Conservation (phyloP, 2,329 filamentous ascomycete genomes). For the Neoascochyta sp. region DNA sequence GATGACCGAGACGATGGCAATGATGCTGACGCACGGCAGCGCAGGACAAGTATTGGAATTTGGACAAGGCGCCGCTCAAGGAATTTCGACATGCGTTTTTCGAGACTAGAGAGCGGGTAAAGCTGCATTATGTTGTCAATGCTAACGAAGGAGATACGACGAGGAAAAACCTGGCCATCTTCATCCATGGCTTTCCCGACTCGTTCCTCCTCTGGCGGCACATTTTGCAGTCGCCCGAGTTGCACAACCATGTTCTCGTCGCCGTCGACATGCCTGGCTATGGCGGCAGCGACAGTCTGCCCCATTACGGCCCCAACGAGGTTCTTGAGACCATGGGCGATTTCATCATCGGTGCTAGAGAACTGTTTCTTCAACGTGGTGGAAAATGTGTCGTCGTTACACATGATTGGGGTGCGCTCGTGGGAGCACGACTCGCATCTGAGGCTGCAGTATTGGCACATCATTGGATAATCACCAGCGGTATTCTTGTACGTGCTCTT, state of each 20-base stretch:
- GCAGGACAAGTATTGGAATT: constrained; percentile 53
- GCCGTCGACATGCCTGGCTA: constrained; percentile 58
- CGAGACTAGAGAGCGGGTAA: constrained; percentile 47
- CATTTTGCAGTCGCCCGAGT: constrained; percentile 42
- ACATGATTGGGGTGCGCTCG: constrained; percentile 55
- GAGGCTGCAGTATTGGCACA: constrained; percentile 56
- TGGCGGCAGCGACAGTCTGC: constrained; percentile 54
- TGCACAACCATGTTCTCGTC: constrained; percentile 45
- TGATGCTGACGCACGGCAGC: constrained; percentile 37
- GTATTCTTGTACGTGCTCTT: constrained; percentile 47
- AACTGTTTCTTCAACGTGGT: constrained; percentile 37
- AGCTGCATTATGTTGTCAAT: constrained; percentile 54
- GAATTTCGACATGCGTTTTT: constrained; percentile 52
- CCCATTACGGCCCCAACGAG: constrained; percentile 48
- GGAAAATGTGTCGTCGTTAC: constrained; percentile 46
- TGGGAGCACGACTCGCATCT: constrained; percentile 55
- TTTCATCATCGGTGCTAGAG: constrained; percentile 51
- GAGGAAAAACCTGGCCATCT: constrained; percentile 46
- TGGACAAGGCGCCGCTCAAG: constrained; percentile 45
- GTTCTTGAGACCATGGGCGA: constrained; percentile 53
- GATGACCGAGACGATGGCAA: neutral
- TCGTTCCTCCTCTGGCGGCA: constrained; percentile 55
- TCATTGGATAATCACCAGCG: constrained; percentile 54
- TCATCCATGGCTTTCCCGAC: constrained; percentile 60
- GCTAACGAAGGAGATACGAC: constrained; percentile 6